A percentile compares a stretch with the other conserved stretches of the same genome.
phyloP scores from a whole-genome alignment of 306 rosid species.

The Vigna reflexopilosa region DNA sequence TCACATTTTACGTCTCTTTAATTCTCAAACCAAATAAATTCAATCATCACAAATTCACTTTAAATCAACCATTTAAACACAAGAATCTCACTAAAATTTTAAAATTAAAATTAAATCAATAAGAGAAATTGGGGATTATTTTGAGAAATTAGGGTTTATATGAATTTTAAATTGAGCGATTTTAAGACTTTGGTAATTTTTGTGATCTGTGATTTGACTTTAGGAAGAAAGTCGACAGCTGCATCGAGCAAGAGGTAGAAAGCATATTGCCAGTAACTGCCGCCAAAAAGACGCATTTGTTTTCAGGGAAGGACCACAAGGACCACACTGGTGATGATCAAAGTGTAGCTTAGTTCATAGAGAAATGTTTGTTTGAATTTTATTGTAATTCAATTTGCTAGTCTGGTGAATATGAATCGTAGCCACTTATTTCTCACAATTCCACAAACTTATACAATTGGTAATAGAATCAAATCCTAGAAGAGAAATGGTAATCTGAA shows the following conservation, averaged over 20 bases:
- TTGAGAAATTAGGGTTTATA: too few species aligned
- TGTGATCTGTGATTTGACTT: background rate
- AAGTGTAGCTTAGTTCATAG: slow-evolving; percentile 28
- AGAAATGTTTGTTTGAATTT: slow-evolving; percentile 16
- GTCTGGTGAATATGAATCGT: slow-evolving; percentile 5
- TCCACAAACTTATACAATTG: slow-evolving; percentile 4
- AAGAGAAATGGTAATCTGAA: slow-evolving; percentile 16
- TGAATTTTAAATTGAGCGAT: too few species aligned
- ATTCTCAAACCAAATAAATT: too few species aligned
- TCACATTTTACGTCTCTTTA: too few species aligned
- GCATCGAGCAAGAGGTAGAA: slow-evolving; percentile 81
- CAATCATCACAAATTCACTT: too few species aligned
- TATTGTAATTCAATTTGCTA: slow-evolving; percentile 41
- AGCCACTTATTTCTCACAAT: background rate
- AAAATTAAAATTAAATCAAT: too few species aligned
- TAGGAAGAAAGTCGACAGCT: slow-evolving; percentile 18
- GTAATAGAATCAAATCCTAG: slow-evolving; percentile 38
- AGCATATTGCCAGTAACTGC: slow-evolving; percentile 66
- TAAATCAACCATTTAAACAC: too few species aligned
- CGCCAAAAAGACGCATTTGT: slow-evolving; percentile 67
- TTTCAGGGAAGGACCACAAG: background rate
- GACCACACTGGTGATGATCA: slow-evolving; percentile 8
- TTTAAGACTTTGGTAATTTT: too few species aligned
- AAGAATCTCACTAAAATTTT: too few species aligned
- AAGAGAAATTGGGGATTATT: too few species aligned